A percentile compares a stretch with the other conserved stretches of the same genome.
Conservation (phyloP, 2,329 filamentous ascomycete species). For the Lasiodiplodia citricola region DNA sequence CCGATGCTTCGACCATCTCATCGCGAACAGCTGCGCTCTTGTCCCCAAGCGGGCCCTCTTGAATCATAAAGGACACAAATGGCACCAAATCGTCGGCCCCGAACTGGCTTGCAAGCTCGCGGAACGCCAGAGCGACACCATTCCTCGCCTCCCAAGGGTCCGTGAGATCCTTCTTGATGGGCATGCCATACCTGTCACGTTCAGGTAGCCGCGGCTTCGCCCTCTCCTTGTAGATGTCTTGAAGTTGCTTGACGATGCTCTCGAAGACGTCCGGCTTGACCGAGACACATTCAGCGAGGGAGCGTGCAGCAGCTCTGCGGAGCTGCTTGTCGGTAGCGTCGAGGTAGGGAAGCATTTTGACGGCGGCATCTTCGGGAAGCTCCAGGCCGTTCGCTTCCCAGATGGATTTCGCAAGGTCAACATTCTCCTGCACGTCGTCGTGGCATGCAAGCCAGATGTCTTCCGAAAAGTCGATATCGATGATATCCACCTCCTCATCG, state of each 20-base stretch:
- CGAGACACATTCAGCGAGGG: conserved; percentile 75
- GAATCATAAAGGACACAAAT: conserved; percentile 85
- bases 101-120: conserved; percentile 76
- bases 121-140: conserved; percentile 86
- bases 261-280: conserved; percentile 65
- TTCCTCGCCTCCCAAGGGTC: conserved; percentile 93
- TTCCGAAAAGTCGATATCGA: conserved; percentile 81
- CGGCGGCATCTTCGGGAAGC: conserved; percentile 67
- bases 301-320: conserved; percentile 79
- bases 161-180: conserved; percentile 81
- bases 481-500: conserved; percentile 89
- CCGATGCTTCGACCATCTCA: conserved; percentile 92
- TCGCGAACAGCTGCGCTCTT: conserved; percentile 75
- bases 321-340: conserved; percentile 81
- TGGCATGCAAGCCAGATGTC: conserved; percentile 95
- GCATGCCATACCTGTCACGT: conserved; percentile 93
- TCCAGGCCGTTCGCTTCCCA: conserved; percentile 93
- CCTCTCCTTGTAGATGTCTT: conserved; percentile 75
- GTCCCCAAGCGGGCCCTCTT: conserved; percentile 86
- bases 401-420: conserved; percentile 80
- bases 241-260: conserved; percentile 67
- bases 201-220: conserved; percentile 83
- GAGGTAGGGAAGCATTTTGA: conserved; percentile 76
- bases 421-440: conserved; percentile 87
- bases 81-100: conserved; percentile 71